Base-by-base conservation (phyloP, 805 yeast genomes). In the Metschnikowia matae region DNA sequence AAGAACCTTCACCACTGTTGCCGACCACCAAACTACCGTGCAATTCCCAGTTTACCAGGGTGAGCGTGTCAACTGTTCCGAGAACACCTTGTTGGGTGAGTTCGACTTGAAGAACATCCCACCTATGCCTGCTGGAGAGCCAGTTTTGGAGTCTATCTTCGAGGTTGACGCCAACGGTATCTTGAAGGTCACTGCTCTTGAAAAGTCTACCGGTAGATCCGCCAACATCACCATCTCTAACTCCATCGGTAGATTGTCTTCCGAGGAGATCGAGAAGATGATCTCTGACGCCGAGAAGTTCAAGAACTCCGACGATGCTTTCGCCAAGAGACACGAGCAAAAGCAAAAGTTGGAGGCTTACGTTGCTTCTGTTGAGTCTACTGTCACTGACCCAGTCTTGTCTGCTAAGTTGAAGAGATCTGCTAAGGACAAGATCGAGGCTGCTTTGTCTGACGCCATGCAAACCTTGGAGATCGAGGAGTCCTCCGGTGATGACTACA, bases 271-370 rank as follows among this genome's bases (percentile, higher is more conserved):
- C 61, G 78, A 73, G 68, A 69, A 73, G 70, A 73, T 73, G 78
- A 73, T 73, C 61, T 60, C 63, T 56, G 78, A 73, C 62, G 78
- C 78, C 61, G 78, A 73, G 66, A 73, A 73, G 64, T 73, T 90
- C 96, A 92, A 92, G 89, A 82, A 92, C 70, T 88, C 96, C 67
- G 99, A 92, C 78, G 97, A 92, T 73, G 97, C 96, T 68, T 94
- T 92, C 87, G 95, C 98, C 79, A 92, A 91, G 91, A 87, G 87
- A 75, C 97, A 92, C 82, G 98, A 94, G 84, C 94, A 96, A 73
- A 92, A 91, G 83, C 97, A 92, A 82, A 91, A 90, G 83, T 87
- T 92, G 74, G 99, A 92, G 84, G 89, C 97, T 68, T 92, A 92
- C 87, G 96, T 94, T 73, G 62, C 67, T 48, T 64, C 89, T 56